Evolutionary conservation across 495 filamentous ascomycete genomes (phyloP).

Genomic region (Podospora anserina): DNA sequence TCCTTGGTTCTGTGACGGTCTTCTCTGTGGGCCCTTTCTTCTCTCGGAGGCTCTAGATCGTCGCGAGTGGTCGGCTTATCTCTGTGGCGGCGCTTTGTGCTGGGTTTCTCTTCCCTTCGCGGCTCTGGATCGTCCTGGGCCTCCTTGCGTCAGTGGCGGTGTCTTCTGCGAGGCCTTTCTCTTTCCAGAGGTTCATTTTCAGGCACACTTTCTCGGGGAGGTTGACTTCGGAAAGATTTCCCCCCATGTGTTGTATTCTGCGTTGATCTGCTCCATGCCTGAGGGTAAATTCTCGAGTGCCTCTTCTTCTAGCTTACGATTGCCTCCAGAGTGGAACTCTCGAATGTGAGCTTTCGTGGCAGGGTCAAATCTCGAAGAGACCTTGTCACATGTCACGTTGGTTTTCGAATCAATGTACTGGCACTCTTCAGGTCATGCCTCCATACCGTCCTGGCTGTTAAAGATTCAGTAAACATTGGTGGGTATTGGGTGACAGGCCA

Average conservation of each 20-base stretch:
- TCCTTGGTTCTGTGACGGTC: too few species aligned
- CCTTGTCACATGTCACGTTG: background rate
- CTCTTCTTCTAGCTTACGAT: background rate
- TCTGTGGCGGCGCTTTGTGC: background rate
- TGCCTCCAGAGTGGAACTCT: background rate
- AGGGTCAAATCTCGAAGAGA: background rate
- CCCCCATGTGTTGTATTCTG: background rate
- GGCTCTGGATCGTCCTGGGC: background rate
- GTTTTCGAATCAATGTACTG: background rate
- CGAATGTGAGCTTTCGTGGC: background rate
- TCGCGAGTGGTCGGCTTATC: background rate
- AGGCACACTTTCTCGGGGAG: background rate
- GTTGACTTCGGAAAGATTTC: background rate
- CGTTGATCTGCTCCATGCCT: background rate
- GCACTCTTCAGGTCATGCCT: background rate
- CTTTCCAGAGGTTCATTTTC: too few species aligned
- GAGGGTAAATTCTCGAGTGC: background rate
- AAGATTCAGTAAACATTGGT: background rate
- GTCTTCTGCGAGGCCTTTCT: too few species aligned
- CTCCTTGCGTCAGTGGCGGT: too few species aligned
- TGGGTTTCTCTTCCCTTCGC: background rate
- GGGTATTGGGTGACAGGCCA: too few species aligned
- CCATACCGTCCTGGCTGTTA: background rate
- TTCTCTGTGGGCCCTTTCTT: background rate
- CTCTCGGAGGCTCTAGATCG: background rate